Conservation (phyloP, 306 rosid genomes). For the Canavalia ensiformis region DNA sequence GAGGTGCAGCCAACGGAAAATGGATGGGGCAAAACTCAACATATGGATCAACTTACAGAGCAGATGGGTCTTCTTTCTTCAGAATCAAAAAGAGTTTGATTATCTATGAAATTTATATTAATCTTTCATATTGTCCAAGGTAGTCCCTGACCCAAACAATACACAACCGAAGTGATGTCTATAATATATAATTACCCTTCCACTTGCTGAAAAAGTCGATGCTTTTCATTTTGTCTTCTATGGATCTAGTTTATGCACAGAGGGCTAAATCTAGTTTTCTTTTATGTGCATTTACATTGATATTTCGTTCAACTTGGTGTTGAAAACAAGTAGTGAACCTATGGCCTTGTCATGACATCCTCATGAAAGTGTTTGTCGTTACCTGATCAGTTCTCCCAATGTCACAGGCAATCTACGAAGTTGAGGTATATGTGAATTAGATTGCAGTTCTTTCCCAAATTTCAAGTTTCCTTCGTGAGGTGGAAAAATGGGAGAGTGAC, state of each 20-base stretch:
- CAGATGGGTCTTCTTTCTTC: slow-evolving; percentile 93
- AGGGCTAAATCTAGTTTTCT: slow-evolving; percentile 33
- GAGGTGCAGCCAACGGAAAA: slow-evolving; percentile 70
- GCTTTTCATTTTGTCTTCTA: slow-evolving; percentile 40
- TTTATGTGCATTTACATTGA: slow-evolving; percentile 16
- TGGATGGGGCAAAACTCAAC: slow-evolving; percentile 73
- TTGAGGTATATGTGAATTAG: slow-evolving; percentile 33
- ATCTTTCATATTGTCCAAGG: slow-evolving; percentile 46
- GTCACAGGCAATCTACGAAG: slow-evolving; percentile 43
- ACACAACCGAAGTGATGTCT: slow-evolving; percentile 37
- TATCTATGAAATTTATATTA: slow-evolving; percentile 58
- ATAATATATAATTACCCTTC: slow-evolving; percentile 42
- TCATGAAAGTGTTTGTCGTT: slow-evolving; percentile 24
- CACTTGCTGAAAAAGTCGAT: slow-evolving; percentile 47
- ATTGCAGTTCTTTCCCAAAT: slow-evolving; percentile 30
- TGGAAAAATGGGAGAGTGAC: slow-evolving; percentile 2
- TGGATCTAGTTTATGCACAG: slow-evolving; percentile 45
- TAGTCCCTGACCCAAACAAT: slow-evolving; percentile 48
- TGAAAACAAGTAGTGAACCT: slow-evolving; percentile 27
- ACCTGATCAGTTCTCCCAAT: slow-evolving; percentile 39
- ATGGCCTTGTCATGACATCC: slow-evolving; percentile 21
- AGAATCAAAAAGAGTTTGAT: slow-evolving; percentile 63
- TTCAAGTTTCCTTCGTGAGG: slow-evolving; percentile 25
- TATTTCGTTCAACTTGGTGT: neutral
- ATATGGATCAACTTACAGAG: slow-evolving; percentile 80